Conservation (phyloP, 148 eudicot species). For the Selenicereus undatus region DNA sequence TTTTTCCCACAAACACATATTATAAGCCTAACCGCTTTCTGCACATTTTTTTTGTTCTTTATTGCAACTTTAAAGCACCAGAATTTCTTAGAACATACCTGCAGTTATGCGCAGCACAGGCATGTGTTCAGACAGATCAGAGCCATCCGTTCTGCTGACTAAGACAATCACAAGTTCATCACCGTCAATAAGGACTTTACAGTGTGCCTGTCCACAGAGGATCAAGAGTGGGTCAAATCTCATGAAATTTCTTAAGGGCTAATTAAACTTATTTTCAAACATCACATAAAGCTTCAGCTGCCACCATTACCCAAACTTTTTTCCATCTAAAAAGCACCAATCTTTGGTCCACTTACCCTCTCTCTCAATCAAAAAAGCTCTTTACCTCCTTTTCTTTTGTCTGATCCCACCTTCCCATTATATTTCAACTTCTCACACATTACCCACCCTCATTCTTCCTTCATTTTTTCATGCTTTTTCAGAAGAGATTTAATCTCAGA, state of each 20-base stretch:
- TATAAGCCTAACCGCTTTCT: conserved; percentile 3
- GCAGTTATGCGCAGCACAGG: background rate
- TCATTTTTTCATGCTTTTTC: conserved; percentile 8
- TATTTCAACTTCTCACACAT: conserved; percentile 2
- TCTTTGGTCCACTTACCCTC: conserved; percentile 34
- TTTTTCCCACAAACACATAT: conserved; percentile 8
- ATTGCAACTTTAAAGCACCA: background rate
- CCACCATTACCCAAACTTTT: conserved; percentile 30
- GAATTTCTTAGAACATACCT: conserved; percentile 24
- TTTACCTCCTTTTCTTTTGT: conserved; percentile 25
- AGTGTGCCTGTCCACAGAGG: conserved; percentile 16
- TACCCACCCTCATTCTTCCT: conserved; percentile 14
- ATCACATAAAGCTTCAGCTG: conserved; percentile 17
- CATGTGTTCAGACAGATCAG: background rate
- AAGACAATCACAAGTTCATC: conserved; percentile 12
- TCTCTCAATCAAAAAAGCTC: conserved; percentile 26
- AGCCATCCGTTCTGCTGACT: conserved; percentile 16
- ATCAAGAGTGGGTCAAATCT: conserved; percentile 20
- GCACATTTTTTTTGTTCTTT: conserved; percentile 1
- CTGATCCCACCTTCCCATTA: conserved; percentile 19
- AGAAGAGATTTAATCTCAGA: conserved; percentile 3
- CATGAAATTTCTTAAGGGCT: conserved; percentile 33
- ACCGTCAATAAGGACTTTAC: conserved; percentile 11
- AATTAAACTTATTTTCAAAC: conserved; percentile 38
- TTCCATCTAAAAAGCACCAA: conserved; percentile 37